Evolutionary conservation across 345 rosid species (phyloP).

Genomic region (Ceriops decandra): DNA sequence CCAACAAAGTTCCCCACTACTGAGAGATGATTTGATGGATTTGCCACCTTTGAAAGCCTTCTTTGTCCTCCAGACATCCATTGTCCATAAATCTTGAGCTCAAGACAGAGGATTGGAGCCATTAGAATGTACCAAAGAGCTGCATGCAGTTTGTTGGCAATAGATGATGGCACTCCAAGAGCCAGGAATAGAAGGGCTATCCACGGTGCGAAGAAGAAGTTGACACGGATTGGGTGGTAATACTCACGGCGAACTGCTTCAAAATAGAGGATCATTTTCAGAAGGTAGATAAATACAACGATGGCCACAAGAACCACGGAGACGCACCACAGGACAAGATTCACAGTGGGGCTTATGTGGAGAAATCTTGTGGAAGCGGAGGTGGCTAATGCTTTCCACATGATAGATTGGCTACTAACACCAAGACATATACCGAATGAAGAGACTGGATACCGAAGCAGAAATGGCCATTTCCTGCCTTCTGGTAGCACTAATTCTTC

Average conservation of each 20-base stretch:
- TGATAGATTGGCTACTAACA: conserved; percentile 79
- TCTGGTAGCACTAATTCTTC: conserved; percentile 75
- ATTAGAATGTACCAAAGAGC: conserved; percentile 78
- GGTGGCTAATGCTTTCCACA: conserved; percentile 82
- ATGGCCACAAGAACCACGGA: conserved; percentile 44
- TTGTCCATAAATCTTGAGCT: conserved; percentile 85
- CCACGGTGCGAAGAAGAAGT: conserved; percentile 95
- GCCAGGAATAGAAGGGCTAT: conserved; percentile 71
- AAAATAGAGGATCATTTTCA: conserved; percentile 58
- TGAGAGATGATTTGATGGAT: conserved; percentile 84
- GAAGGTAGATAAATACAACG: conserved; percentile 52
- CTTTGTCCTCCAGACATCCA: conserved; percentile 96
- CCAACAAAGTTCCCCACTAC: conserved; percentile 89
- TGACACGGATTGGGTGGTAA: conserved; percentile 78
- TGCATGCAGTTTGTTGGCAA: conserved; percentile 36
- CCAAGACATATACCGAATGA: conserved; percentile 93
- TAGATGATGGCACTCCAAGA: conserved; percentile 65
- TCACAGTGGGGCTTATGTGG: conserved; percentile 43
- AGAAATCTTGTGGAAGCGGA: conserved; percentile 63
- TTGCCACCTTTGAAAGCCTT: conserved; percentile 88
- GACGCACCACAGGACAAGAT: conserved; percentile 66
- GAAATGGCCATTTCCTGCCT: conserved; percentile 86
- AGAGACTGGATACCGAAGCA: conserved; percentile 68
- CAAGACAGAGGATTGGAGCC: conserved; percentile 69
- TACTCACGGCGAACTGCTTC: conserved; percentile 91